phyloP scores from a whole-genome alignment of 148 eudicot species.

The Silene conica region DNA sequence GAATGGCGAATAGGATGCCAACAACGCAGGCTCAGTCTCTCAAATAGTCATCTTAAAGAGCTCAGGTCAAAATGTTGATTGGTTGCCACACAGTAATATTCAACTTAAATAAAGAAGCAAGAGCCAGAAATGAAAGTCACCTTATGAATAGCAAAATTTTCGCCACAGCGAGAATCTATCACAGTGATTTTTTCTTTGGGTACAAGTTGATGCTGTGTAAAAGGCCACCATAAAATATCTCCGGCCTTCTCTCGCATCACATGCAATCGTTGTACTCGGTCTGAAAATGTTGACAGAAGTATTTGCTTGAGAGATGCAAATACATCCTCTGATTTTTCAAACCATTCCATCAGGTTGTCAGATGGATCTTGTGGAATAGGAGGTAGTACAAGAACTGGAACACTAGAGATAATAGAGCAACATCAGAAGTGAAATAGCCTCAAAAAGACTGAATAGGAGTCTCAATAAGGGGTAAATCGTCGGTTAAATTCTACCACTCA shows the following conservation, averaged over 20 bases:
- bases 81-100: not conserved
- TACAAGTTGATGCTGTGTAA: conserved; percentile 92
- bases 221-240: conserved; percentile 94
- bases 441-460: not conserved
- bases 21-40: not conserved
- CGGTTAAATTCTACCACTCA: not conserved
- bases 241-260: conserved; percentile 71
- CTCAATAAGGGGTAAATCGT: not conserved
- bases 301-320: conserved; percentile 64
- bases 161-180: conserved; percentile 95
- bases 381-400: conserved; percentile 87
- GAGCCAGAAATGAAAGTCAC: conserved; percentile 30
- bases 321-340: conserved; percentile 46
- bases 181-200: conserved; percentile 70
- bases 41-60: not conserved
- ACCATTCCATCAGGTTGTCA: conserved; percentile 79
- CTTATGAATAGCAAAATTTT: conserved; percentile 82
- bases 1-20: not conserved
- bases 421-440: conserved; percentile 13
- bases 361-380: conserved; percentile 76
- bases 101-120: not conserved
- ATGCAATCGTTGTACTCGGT: conserved; percentile 61
- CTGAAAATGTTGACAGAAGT: conserved; percentile 51
- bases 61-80: not conserved
- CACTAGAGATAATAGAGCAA: conserved; percentile 37